A percentile compares a stretch with the other conserved stretches of the same genome.
Evolutionary conservation across 2,329 filamentous ascomycete genomes (phyloP).

Genomic region (Pestalotiopsis sp.): DNA sequence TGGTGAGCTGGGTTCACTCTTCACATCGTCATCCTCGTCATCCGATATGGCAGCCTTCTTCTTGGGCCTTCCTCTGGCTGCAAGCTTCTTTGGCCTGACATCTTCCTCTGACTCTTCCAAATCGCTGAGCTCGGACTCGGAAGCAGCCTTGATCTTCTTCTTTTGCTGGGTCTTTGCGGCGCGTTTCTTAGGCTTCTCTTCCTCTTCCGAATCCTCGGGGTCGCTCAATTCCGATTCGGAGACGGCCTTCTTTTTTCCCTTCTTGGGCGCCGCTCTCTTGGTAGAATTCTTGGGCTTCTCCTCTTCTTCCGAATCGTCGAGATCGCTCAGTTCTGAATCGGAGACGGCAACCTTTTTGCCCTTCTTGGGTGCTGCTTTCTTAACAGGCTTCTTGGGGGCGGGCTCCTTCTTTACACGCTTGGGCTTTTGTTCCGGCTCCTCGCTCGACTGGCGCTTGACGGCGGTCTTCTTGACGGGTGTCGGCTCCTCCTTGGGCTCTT

Average conservation of each 20-base stretch:
- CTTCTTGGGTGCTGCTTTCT: conserved; percentile 19
- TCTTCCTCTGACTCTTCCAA: conserved; percentile 24
- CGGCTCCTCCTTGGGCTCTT: conserved; percentile 13
- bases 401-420: conserved; percentile 40
- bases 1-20: conserved; percentile 14
- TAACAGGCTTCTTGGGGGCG: conserved; percentile 27
- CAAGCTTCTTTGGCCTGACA: conserved; percentile 19
- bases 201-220: conserved; percentile 17
- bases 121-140: conserved; percentile 27
- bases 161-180: conserved; percentile 19
- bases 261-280: too few species aligned
- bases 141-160: conserved; percentile 14
- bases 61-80: conserved; percentile 29
- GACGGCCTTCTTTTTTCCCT: conserved; percentile 11
- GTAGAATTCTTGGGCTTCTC: conserved; percentile 18
- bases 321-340: conserved; percentile 31
- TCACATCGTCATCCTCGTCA: conserved; percentile 29
- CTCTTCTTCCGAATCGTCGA: conserved; percentile 18
- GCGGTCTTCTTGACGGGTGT: conserved; percentile 25
- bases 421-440: conserved; percentile 37
- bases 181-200: conserved; percentile 22
- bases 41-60: conserved; percentile 32
- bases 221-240: conserved; percentile 34
- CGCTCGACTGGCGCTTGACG: conserved; percentile 32
- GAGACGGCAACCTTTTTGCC: conserved; percentile 16